These are phyloP conservation scores for Aspergillus glaucus DNA, from an alignment of 2,329 filamentous ascomycete species.

Conservation along the genomic window DNA sequence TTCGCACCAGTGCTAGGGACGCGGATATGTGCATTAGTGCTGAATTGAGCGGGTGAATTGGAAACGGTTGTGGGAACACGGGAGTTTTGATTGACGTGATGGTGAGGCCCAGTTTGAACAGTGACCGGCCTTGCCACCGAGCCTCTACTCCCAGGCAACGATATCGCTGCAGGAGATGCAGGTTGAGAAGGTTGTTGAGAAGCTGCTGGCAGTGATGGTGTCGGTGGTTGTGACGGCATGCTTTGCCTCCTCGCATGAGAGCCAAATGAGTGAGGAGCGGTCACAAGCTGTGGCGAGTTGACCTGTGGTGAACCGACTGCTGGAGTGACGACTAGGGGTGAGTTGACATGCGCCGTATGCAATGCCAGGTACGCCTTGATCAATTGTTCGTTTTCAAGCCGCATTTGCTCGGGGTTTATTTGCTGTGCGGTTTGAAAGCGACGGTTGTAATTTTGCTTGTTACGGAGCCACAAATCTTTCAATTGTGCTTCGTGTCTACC, in stretches of 20 bases:
- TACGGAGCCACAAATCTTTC: conserved; percentile 12
- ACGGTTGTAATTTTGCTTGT: conserved; percentile 13
- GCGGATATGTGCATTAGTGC: not conserved
- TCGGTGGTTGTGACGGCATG: not conserved
- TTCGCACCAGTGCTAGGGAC: not conserved
- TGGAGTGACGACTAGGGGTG: not conserved
- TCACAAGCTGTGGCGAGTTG: not conserved
- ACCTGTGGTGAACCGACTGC: not conserved
- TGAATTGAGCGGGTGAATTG: not conserved
- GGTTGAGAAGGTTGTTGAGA: not conserved
- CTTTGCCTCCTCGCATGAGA: not conserved
- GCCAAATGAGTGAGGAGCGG: not conserved
- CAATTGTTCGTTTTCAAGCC: conserved; percentile 10
- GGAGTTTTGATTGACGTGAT: not conserved
- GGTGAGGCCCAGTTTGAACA: not conserved
- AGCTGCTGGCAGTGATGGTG: conserved; percentile 4
- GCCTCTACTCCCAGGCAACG: not conserved
- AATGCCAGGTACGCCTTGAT: conserved; percentile 14
- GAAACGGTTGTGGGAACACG: not conserved
- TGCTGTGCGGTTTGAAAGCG: conserved; percentile 5
- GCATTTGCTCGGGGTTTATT: conserved; percentile 5
- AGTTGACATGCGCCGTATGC: conserved; percentile 1
- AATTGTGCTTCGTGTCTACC: conserved; percentile 8
- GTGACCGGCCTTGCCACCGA: not conserved
- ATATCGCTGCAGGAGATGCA: not conserved